These are phyloP conservation scores for Arachnomyces sp. DNA, from an alignment of 2,329 filamentous ascomycete species.

Conservation along the genomic window DNA sequence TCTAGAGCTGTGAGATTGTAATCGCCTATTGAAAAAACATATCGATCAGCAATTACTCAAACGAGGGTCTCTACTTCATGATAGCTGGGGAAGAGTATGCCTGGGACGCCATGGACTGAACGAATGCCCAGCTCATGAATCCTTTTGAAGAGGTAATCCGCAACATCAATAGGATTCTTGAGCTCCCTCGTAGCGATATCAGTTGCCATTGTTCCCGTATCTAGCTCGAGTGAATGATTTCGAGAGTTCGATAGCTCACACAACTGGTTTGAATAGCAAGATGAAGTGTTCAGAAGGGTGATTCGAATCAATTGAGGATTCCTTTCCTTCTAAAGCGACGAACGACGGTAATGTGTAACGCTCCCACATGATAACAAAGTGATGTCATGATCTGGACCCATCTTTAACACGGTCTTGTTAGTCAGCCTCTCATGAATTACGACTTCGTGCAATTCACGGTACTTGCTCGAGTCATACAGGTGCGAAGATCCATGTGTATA, in stretches of 20 bases:
- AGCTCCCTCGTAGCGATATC: slow-evolving; percentile 39
- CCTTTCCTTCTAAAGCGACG: not conserved
- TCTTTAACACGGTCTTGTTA: too few species aligned
- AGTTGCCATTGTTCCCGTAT: slow-evolving; percentile 22
- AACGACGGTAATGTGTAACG: too few species aligned
- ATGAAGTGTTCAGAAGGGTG: not conserved
- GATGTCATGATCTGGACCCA: too few species aligned
- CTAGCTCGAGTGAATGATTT: not conserved
- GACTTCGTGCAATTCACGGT: too few species aligned
- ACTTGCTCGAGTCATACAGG: too few species aligned
- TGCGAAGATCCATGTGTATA: too few species aligned
- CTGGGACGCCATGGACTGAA: slow-evolving; percentile 45
- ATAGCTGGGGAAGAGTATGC: slow-evolving; percentile 37
- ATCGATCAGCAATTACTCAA: not conserved
- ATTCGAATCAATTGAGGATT: not conserved
- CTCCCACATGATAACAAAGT: too few species aligned
- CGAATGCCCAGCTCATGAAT: slow-evolving; percentile 42
- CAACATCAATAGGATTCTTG: slow-evolving; percentile 36
- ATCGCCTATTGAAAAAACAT: slow-evolving; percentile 36
- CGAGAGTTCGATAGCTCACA: not conserved
- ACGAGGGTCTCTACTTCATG: too few species aligned
- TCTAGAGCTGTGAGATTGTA: slow-evolving; percentile 64
- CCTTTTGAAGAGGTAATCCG: slow-evolving; percentile 43
- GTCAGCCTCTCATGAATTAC: too few species aligned
- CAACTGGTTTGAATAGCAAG: not conserved